Evolutionary conservation across 2,329 filamentous ascomycete species (phyloP).

Genomic region (Penicillium sp.): DNA sequence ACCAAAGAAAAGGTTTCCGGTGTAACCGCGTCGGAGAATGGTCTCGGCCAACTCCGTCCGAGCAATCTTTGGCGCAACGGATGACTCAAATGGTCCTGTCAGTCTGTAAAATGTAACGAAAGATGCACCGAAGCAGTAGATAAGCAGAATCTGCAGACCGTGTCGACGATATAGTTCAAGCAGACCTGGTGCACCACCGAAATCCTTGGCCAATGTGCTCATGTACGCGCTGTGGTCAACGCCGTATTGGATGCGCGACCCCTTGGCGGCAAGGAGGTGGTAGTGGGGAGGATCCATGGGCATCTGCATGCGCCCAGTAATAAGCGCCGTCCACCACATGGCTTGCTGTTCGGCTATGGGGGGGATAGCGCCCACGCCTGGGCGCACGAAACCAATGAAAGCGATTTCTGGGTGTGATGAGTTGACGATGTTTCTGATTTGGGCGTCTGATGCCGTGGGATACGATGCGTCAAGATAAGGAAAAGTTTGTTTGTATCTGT

Average conservation of each 20-base stretch:
- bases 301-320: constrained; percentile 11
- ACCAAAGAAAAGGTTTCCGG: constrained; percentile 12
- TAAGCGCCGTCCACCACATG: constrained; percentile 15
- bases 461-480: constrained; percentile 14
- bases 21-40: constrained; percentile 9
- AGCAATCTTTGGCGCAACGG: constrained; percentile 12
- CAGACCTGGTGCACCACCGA: constrained; percentile 10
- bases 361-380: constrained; percentile 15
- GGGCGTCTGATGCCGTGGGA: constrained; percentile 12
- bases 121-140: constrained; percentile 13
- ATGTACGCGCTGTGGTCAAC: constrained; percentile 16
- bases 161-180: constrained; percentile 11
- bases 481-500: constrained; percentile 15
- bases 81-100: constrained; percentile 11
- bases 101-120: constrained; percentile 15
- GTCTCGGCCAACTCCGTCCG: constrained; percentile 12
- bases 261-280: constrained; percentile 10
- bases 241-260: constrained; percentile 12
- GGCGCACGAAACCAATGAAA: constrained; percentile 17
- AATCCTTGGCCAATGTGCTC: constrained; percentile 13
- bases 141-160: constrained; percentile 8
- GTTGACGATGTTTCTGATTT: constrained; percentile 12
- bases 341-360: constrained; percentile 17
- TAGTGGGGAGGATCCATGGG: constrained; percentile 11
- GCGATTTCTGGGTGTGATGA: constrained; percentile 11